phyloP scores from a whole-genome alignment of 179 eudicot species.

The Amaranthus tricolor region DNA sequence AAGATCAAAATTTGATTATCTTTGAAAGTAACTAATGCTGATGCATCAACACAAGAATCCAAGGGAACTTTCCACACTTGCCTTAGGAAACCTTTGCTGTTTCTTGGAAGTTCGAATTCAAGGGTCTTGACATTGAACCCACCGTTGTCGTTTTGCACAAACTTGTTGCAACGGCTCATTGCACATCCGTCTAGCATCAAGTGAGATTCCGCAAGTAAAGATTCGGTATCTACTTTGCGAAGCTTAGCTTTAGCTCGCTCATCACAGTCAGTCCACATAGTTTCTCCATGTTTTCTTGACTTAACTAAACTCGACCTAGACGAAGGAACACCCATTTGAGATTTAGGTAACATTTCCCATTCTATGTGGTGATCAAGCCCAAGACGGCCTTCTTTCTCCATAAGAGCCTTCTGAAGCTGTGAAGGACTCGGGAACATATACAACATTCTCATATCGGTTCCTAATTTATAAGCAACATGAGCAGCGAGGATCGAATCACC shows the following conservation, averaged over 20 bases:
- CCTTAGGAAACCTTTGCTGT: constrained; percentile 39
- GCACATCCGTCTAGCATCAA: constrained; percentile 30
- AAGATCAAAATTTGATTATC: constrained; percentile 44
- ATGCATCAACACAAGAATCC: constrained; percentile 94
- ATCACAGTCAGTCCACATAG: constrained; percentile 15
- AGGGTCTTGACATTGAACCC: constrained; percentile 26
- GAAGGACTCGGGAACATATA: constrained; percentile 72
- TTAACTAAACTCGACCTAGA: constrained; percentile 21
- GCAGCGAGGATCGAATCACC: constrained; percentile 87
- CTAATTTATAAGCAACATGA: constrained; percentile 67
- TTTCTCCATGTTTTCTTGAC: constrained; percentile 29
- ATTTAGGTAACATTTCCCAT: constrained; percentile 30
- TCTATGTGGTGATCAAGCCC: constrained; percentile 25
- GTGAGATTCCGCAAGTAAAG: constrained; percentile 39
- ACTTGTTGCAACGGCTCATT: constrained; percentile 65
- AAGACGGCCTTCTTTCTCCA: constrained; percentile 34
- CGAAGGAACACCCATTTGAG: constrained; percentile 28
- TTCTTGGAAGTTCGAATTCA: constrained; percentile 44
- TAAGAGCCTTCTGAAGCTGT: constrained; percentile 57
- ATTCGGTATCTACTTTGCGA: constrained; percentile 39
- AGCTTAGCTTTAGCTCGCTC: constrained; percentile 34
- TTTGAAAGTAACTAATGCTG: constrained; percentile 67
- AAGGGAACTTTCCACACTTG: constrained; percentile 72
- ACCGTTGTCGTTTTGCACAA: constrained; percentile 27
- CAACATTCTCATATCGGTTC: constrained; percentile 71